Conservation (phyloP, 495 filamentous ascomycete genomes). For the Lasiosphaeriaceae sp. region DNA sequence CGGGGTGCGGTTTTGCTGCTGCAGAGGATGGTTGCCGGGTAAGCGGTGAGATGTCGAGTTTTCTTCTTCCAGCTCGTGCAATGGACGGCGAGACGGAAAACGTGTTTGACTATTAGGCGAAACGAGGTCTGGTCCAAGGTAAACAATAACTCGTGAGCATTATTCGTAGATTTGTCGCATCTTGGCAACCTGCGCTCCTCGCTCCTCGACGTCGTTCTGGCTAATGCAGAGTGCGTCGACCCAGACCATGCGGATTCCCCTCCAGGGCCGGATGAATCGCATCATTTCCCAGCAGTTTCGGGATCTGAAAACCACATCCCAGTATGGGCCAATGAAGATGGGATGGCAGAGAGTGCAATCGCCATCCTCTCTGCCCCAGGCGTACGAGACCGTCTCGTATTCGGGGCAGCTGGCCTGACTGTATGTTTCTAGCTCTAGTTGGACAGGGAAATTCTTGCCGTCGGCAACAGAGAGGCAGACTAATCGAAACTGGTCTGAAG, state of each 20-base stretch:
- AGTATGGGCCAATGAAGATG: constrained; percentile 25
- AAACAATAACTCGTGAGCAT: constrained; percentile 20
- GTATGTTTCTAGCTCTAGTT: constrained; percentile 21
- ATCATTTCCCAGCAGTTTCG: constrained; percentile 31
- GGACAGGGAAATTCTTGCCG: constrained; percentile 9
- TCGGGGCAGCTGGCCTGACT: constrained; percentile 21
- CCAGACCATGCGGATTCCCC: constrained; percentile 14
- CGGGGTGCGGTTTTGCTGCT: too few relatives aligned
- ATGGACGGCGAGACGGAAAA: too few relatives aligned
- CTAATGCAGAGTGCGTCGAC: constrained; percentile 23
- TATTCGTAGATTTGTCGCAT: constrained; percentile 23
- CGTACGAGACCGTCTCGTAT: constrained; percentile 28
- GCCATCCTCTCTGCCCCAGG: constrained; percentile 27
- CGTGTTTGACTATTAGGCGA: too few relatives aligned
- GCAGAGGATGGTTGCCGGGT: too few relatives aligned
- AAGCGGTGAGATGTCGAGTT: too few relatives aligned
- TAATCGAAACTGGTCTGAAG: background rate
- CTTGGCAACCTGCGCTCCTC: constrained; percentile 17
- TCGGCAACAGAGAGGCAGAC: background rate
- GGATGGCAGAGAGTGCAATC: constrained; percentile 16
- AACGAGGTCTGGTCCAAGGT: constrained; percentile 16
- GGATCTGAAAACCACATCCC: constrained; percentile 27
- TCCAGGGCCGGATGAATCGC: constrained; percentile 13
- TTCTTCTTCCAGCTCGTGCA: too few relatives aligned
- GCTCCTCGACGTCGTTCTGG: constrained; percentile 16